Percentiles rank a stretch among this genome's conserved stretches.
phyloP scores from a whole-genome alignment of 768 basidiomycete genomes.

The Daedalea quercina region DNA sequence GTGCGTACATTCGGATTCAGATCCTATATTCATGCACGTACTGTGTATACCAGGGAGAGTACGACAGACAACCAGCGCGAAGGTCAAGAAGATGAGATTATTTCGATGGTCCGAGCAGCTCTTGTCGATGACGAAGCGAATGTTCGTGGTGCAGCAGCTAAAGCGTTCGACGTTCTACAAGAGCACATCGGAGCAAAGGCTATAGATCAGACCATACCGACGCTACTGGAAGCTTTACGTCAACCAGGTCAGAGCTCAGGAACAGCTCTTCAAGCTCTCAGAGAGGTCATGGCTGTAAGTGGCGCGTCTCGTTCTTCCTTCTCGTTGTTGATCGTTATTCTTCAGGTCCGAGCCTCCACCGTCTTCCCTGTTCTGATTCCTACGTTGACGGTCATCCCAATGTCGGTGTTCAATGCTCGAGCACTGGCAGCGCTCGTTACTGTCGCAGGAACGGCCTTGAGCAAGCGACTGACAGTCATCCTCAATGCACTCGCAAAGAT shows the following conservation, averaged over 20 bases:
- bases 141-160: slow-evolving; percentile 87
- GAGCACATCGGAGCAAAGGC: slow-evolving; percentile 85
- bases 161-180: slow-evolving; percentile 87
- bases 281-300: slow-evolving; percentile 89
- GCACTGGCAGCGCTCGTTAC: slow-evolving; percentile 88
- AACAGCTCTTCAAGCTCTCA: slow-evolving; percentile 87
- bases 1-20: slow-evolving; percentile 18
- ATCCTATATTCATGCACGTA: neutral
- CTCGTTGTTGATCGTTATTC: neutral
- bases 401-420: slow-evolving; percentile 92
- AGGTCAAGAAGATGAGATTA: slow-evolving; percentile 84
- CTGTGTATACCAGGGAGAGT: slow-evolving; percentile 59
- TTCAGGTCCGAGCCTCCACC: slow-evolving; percentile 82
- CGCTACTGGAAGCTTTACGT: slow-evolving; percentile 85
- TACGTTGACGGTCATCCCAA: slow-evolving; percentile 82
- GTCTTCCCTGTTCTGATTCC: slow-evolving; percentile 98
- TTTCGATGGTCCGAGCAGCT: slow-evolving; percentile 73
- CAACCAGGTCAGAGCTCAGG: slow-evolving; percentile 93
- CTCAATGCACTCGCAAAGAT: slow-evolving; percentile 76
- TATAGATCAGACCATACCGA: slow-evolving; percentile 95
- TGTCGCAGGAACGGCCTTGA: slow-evolving; percentile 89
- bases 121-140: slow-evolving; percentile 84
- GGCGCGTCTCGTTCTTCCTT: neutral
- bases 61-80: slow-evolving; percentile 80
- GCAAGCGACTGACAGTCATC: slow-evolving; percentile 73